Percentiles rank a stretch among this genome's conserved stretches.
phyloP scores from a whole-genome alignment of 2,329 filamentous ascomycete genomes.

The Parastagonospora nodorum region DNA sequence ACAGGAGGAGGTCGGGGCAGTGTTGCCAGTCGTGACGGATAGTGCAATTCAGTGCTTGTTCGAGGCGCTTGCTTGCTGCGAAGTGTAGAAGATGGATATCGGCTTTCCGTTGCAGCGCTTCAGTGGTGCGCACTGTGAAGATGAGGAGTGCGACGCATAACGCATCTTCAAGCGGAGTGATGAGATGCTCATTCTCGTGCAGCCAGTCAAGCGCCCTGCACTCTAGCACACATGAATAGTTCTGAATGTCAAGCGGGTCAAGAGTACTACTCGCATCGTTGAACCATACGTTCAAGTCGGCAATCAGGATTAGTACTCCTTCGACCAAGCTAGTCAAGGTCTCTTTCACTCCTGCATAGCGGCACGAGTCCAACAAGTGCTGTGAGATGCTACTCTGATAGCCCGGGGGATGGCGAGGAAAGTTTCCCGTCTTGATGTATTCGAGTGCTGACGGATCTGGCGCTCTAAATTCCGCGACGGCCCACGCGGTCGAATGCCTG shows the following conservation, averaged over 20 bases:
- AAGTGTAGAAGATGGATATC: constrained; percentile 37
- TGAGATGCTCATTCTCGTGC: constrained; percentile 27
- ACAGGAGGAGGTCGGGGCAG: constrained; percentile 44
- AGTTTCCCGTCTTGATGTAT: constrained; percentile 31
- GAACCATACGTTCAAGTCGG: constrained; percentile 44
- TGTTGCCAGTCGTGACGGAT: constrained; percentile 35
- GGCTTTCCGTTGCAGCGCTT: constrained; percentile 34
- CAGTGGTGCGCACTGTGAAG: constrained; percentile 42
- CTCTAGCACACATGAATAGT: constrained; percentile 42
- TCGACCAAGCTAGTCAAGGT: constrained; percentile 36
- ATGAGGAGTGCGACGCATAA: constrained; percentile 45
- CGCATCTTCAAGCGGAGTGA: constrained; percentile 40
- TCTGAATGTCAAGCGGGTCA: constrained; percentile 45
- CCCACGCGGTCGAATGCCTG: constrained; percentile 47
- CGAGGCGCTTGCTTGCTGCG: constrained; percentile 39
- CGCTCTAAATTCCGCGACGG: constrained; percentile 41
- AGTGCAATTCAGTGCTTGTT: constrained; percentile 42
- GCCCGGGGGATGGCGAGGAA: constrained; percentile 36
- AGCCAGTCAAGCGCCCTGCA: constrained; percentile 41
- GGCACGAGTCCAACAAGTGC: constrained; percentile 38
- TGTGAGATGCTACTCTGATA: constrained; percentile 36
- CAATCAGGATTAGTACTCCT: constrained; percentile 37
- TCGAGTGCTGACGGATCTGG: constrained; percentile 39
- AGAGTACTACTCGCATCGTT: constrained; percentile 32
- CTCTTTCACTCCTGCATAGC: constrained; percentile 31